phyloP scores from a whole-genome alignment of 1,284 basidiomycete genomes.

The Trichosporon asahii region DNA sequence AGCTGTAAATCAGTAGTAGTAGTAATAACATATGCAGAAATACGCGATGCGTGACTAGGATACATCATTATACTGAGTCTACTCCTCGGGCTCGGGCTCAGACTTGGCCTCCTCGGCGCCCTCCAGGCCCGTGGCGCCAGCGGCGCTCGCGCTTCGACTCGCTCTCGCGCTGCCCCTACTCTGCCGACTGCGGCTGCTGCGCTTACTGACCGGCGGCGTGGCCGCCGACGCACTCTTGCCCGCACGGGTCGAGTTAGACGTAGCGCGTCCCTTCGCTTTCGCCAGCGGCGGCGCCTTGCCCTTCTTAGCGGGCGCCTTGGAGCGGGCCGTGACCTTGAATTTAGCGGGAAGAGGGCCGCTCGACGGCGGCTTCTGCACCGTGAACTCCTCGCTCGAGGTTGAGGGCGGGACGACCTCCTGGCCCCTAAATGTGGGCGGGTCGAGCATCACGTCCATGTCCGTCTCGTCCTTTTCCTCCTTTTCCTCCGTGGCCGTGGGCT shows the following conservation, averaged over 20 bases:
- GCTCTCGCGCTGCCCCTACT: neutral
- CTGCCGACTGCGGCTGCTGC: neutral
- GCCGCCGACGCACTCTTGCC: neutral
- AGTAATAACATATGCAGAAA: neutral
- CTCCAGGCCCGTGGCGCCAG: no score
- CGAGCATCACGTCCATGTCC: neutral
- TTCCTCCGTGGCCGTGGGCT: neutral
- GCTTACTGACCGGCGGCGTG: neutral
- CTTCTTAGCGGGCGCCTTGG: neutral
- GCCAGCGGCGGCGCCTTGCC: no score
- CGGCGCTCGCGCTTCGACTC: neutral
- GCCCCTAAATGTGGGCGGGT: neutral
- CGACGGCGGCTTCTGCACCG: neutral
- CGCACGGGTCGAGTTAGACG: neutral
- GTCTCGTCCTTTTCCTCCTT: neutral
- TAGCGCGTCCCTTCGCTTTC: neutral
- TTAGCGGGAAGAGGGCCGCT: neutral
- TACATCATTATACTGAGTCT: neutral
- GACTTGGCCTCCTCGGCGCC: neutral
- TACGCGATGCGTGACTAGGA: neutral
- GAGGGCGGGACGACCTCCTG: neutral
- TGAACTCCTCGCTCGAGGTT: neutral
- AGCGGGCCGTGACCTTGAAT: neutral
- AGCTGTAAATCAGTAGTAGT: neutral
- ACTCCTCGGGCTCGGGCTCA: neutral